Evolutionary conservation across 116 monocot genomes (phyloP).

Genomic region (Zostera marina): DNA sequence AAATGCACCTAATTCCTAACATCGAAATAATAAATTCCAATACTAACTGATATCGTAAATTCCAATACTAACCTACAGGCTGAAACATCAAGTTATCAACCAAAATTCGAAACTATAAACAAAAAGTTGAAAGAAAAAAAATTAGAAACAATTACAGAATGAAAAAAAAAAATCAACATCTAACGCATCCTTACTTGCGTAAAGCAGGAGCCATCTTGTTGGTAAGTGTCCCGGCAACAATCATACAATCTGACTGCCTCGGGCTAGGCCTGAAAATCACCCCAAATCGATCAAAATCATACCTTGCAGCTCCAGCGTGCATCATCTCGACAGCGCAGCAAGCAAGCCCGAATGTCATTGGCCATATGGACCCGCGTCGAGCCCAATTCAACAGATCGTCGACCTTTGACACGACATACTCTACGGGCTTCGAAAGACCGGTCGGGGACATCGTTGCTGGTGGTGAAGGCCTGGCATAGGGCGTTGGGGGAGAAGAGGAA

Average conservation of each 20-base stretch:
- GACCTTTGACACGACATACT: conserved; percentile 91
- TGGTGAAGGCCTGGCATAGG: conserved; percentile 28
- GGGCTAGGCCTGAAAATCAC: conserved; percentile 93
- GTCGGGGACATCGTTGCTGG: conserved; percentile 44
- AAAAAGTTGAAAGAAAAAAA: no score
- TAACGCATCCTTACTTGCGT: conserved; percentile 46
- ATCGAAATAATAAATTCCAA: no score
- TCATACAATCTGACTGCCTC: conserved; percentile 97
- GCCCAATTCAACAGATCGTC: conserved; percentile 95
- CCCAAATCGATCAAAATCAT: conserved; percentile 90
- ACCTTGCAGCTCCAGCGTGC: conserved; percentile 76
- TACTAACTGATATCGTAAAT: no score
- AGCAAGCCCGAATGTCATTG: conserved; percentile 93
- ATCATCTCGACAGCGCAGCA: conserved; percentile 99
- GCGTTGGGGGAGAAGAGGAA: conserved; percentile 32
- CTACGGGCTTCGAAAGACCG: conserved; percentile 62
- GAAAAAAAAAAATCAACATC: neutral
- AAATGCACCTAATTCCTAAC: no score
- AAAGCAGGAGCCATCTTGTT: conserved; percentile 99
- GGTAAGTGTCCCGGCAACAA: conserved; percentile 90
- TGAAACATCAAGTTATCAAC: no score
- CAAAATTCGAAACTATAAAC: no score
- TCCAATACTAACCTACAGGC: no score
- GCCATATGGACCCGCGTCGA: conserved; percentile 84
- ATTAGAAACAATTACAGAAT: neutral